These are phyloP conservation scores for Mortierella sp. DNA, from an alignment of 371 early-diverging fungal species.

Conservation along the genomic window DNA sequence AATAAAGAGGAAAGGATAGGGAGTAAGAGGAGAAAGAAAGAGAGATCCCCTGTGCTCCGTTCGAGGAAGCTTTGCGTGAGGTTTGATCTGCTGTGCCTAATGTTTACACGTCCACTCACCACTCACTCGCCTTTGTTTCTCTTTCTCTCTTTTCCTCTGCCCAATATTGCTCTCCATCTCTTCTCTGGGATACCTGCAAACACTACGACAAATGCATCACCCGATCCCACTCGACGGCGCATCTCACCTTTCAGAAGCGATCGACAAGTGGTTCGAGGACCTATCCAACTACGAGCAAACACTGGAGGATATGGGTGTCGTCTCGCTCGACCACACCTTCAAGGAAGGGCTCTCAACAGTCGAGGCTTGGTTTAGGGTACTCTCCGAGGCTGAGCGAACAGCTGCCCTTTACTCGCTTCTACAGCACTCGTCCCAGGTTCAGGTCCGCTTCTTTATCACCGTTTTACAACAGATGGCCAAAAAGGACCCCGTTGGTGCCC, in stretches of 20 bases:
- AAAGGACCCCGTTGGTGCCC: constrained; percentile 66
- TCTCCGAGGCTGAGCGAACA: constrained; percentile 89
- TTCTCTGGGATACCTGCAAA: not conserved
- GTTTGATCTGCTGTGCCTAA: not conserved
- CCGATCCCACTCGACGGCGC: no score
- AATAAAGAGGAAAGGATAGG: no score
- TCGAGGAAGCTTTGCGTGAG: no score
- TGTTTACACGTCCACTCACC: not conserved
- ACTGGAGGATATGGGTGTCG: constrained; percentile 89
- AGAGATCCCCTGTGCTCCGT: no score
- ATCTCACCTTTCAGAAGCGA: no score
- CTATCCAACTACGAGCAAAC: constrained; percentile 87
- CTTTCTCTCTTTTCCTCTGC: not conserved
- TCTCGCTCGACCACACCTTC: constrained; percentile 87
- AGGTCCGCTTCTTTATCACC: constrained; percentile 88
- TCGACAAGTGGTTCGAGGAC: constrained; percentile 90
- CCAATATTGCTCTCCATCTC: no score
- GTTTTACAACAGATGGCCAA: constrained; percentile 87
- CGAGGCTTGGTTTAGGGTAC: constrained; percentile 91
- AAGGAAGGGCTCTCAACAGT: constrained; percentile 91
- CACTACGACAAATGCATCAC: not conserved
- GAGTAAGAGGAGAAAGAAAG: no score
- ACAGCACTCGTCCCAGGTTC: constrained; percentile 88
- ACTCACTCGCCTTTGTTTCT: not conserved
- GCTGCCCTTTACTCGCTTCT: constrained; percentile 90